Evolutionary conservation across 78 protist genomes (phyloP).

Genomic region (Dictyostelium discoideum): dicty_2.7 NC_007091.3:985501-986000

Average conservation of each 20-base stretch:
- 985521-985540: too few species aligned
- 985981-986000: background rate
- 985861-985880: too few species aligned
- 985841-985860: background rate
- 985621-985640: slow-evolving; percentile 30
- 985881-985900: background rate
- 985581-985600: too few species aligned
- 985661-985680: slow-evolving; percentile 69
- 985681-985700: slow-evolving; percentile 56
- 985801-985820: too few species aligned
- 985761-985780: background rate
- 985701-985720: slow-evolving; percentile 46
- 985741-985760: too few species aligned
- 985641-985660: slow-evolving; percentile 69
- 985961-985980: slow-evolving; percentile 12
- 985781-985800: background rate
- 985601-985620: background rate
- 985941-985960: background rate
- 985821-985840: background rate
- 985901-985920: background rate
- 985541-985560: too few species aligned
- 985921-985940: background rate
- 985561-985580: too few species aligned
- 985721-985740: slow-evolving; percentile 16
- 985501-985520: too few species aligned